Evolutionary conservation across 2,329 filamentous ascomycete species (phyloP), one percentile per base, ranked within the genome.

Genomic region (Calonectria hawksworthii): DNA sequence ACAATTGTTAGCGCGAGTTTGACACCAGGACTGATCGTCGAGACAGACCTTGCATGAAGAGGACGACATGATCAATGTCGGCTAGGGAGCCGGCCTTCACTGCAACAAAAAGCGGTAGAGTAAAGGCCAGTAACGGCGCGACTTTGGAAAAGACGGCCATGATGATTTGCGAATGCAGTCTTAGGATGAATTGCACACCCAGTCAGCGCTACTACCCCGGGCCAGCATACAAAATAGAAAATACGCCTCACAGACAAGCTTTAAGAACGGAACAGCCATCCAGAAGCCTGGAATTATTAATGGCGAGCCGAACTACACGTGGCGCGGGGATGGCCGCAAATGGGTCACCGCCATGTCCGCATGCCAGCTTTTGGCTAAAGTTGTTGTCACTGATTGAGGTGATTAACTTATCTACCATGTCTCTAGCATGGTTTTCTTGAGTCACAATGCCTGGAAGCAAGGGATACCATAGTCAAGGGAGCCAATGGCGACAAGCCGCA

Each of bases 11-110:
- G 38, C 13, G 21, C 18, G 8, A 34, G 32, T 30, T 38, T 14
- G 10, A 6, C 30, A 44, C 34, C 10, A 18, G 23, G 8, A 30
- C 44, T 26, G 7, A 32, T 44, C 28, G 13, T 47, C 28, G 28
- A 63, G 26, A 23, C 67, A 51, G 61, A 82, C 82, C 88, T 78
- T 90, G 89, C 89, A 91, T 91, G 82, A 91, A 91, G 14, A 91
- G 86, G 14, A 91, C 86, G 34, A 91, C 89, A 88, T 91, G 89
- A 30, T 91, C 85, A 72, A 91, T 89, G 72, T 90, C 89, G 30
- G 68, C 61, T 18, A 74, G 61, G 44, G 56, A 61, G 30, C 47
- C 56, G 18, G 34, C 51, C 23, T 66, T 23, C 56, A 21, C 56
- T 59, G 41, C 26, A 34, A 13, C 26, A 32, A 59, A n/a, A 26